Evolutionary conservation across 768 basidiomycete species (phyloP).

Genomic region (Agaricus blazei): DNA sequence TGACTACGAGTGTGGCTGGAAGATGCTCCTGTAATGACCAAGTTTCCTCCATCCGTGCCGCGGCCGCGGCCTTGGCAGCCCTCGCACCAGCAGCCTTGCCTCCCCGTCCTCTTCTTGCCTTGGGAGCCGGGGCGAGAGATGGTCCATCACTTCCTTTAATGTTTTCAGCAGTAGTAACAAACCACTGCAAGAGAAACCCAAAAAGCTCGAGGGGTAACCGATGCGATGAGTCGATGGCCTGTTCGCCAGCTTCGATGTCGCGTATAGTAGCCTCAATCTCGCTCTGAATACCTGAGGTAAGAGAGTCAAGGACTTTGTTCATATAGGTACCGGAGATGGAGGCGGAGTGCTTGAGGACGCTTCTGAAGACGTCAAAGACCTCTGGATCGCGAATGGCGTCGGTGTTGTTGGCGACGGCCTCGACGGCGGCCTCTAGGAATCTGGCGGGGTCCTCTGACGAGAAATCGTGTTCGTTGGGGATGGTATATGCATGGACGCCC

Average conservation of each 20-base stretch:
- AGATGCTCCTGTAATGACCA: conserved; percentile 85
- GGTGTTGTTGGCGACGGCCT: conserved; percentile 70
- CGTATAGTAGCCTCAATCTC: conserved; percentile 69
- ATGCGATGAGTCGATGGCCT: conserved; percentile 55
- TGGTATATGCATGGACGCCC: conserved; percentile 57
- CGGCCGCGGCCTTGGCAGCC: conserved; percentile 30
- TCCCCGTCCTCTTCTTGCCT: conserved; percentile 53
- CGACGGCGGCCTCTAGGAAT: conserved; percentile 74
- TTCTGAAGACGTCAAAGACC: conserved; percentile 79
- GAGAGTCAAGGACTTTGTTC: conserved; percentile 84
- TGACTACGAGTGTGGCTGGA: conserved; percentile 58
- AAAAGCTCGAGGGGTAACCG: conserved; percentile 84
- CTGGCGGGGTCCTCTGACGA: conserved; percentile 45
- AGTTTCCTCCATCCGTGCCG: conserved; percentile 35
- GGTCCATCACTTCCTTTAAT: conserved; percentile 52
- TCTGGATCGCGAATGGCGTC: conserved; percentile 63
- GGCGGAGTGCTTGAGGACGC: conserved; percentile 72
- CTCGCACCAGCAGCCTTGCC: conserved; percentile 42
- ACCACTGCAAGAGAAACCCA: conserved; percentile 91
- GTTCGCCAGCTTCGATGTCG: conserved; percentile 67
- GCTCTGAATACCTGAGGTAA: conserved; percentile 67
- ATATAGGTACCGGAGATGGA: conserved; percentile 59
- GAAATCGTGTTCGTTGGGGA: conserved; percentile 65
- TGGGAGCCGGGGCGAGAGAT: conserved; percentile 40
- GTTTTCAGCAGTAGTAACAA: conserved; percentile 76